These are phyloP conservation scores for Pseudognaphalium luteoalbum DNA, from an alignment of 129 eudicot genomes.

Conservation along the genomic window DNA sequence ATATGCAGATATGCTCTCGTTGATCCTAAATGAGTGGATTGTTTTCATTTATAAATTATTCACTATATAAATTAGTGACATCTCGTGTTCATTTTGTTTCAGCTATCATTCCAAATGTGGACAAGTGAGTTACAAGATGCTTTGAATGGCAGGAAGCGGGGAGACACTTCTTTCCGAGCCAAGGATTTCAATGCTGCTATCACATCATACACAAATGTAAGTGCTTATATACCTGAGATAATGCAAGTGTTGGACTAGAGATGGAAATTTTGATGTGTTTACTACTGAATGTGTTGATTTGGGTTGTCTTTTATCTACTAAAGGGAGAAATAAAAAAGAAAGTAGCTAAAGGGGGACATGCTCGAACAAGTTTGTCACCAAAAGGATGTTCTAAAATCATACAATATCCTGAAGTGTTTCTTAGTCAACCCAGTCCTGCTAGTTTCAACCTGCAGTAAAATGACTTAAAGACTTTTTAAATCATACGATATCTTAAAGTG, in stretches of 20 bases:
- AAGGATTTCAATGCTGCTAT: slow-evolving; percentile 74
- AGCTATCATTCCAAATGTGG: slow-evolving; percentile 96
- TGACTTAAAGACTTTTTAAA: no score
- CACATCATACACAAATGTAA: slow-evolving; percentile 64
- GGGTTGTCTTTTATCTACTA: background rate
- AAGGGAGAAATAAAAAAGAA: no score
- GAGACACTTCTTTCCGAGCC: slow-evolving; percentile 75
- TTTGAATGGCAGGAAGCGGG: slow-evolving; percentile 71
- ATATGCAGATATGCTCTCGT: no score
- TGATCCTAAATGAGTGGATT: background rate
- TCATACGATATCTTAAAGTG: no score
- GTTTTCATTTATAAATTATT: background rate
- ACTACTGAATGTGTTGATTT: background rate
- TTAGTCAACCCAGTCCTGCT: no score
- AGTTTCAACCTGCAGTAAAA: no score
- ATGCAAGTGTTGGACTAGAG: background rate
- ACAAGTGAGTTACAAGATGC: slow-evolving; percentile 80
- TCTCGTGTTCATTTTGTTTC: slow-evolving; percentile 19
- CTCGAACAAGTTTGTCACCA: no score
- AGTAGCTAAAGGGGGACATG: no score
- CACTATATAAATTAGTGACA: background rate
- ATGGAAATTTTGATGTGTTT: background rate
- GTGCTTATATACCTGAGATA: background rate
- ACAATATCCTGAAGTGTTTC: no score
- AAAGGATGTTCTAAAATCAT: no score